phyloP scores from a whole-genome alignment of 2,329 filamentous ascomycete species.

The Dothideomycetidae sp. region DNA sequence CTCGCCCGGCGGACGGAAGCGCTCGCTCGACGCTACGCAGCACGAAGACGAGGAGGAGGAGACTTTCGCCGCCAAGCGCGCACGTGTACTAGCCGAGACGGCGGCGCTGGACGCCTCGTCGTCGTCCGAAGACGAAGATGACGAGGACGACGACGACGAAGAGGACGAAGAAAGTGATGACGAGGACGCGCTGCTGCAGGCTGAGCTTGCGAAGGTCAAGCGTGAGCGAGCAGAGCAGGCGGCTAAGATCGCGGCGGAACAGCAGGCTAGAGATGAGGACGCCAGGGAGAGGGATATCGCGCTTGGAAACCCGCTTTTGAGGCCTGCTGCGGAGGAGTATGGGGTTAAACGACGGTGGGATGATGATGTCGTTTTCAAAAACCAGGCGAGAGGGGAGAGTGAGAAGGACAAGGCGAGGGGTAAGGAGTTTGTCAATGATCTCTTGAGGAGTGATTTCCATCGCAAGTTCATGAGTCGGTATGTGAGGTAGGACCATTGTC shows the following conservation, averaged over 20 bases:
- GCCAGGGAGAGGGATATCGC: constrained; percentile 79
- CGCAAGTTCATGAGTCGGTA: constrained; percentile 71
- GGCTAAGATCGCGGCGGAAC: constrained; percentile 68
- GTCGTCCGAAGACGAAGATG: constrained; percentile 15
- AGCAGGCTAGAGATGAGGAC: constrained; percentile 67
- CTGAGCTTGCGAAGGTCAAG: constrained; percentile 89
- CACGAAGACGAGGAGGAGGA: constrained; percentile 38
- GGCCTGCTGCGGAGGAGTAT: constrained; percentile 59
- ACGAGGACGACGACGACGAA: constrained; percentile 36
- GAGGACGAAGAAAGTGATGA: constrained; percentile 63
- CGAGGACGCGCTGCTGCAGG: constrained; percentile 71
- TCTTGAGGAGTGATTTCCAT: constrained; percentile 91
- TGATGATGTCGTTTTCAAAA: constrained; percentile 98
- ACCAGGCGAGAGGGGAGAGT: constrained; percentile 89
- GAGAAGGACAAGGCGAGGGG: constrained; percentile 47
- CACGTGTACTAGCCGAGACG: constrained; percentile 75
- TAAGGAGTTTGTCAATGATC: constrained; percentile 94
- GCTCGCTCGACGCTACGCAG: constrained; percentile 42
- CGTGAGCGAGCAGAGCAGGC: constrained; percentile 68
- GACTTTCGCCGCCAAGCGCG: constrained; percentile 66
- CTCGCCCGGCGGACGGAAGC: constrained; percentile 37
- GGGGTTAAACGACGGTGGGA: constrained; percentile 90
- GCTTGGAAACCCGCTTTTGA: constrained; percentile 80
- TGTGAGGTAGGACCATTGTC: constrained; percentile 21
- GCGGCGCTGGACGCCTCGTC: constrained; percentile 76